Base-by-base conservation (phyloP, 2,329 filamentous ascomycete genomes). In the Pseudogymnoascus sp. region DNA sequence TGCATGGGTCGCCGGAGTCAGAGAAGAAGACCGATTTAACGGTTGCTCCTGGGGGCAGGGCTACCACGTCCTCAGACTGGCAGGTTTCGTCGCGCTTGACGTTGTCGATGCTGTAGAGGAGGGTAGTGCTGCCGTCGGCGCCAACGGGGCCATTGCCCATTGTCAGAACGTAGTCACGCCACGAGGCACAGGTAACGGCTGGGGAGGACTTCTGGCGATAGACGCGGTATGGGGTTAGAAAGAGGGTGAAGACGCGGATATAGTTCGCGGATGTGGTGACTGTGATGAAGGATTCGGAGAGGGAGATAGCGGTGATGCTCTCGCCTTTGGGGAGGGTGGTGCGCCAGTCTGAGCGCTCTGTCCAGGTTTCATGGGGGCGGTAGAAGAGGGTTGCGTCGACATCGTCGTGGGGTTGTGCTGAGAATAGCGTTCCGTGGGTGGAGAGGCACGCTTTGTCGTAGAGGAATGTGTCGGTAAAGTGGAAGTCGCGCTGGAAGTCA, bases 321-420 rank as follows among this genome's bases (percentile, higher is more conserved):
- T 99, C 95, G n/a, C 91, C 91, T 34, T 84, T 83, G 0, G 95
- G 95, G n/a, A 99, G 77, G 67, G 89, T 82, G 0, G 89, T 96
- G 60, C 91, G 87, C 92, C 93, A 97, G 75, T 99, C 95, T 18
- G 86, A 85, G 61, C 95, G 84, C 60, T 90, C 84, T 1, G 93
- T 97, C 95, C 95, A 99, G 0, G 91, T 96, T 77, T 99, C 93
- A 72, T 99, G 95, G 0, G 96, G 95, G 5, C 95, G 86, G 75
- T 97, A 99, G 76, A 96, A 97, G n/a, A 99, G 85, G 34, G 87
- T 88, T 3, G 93, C 90, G 1, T 90, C 87, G 8, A 75, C 69
- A 64, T 87, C 80, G 34, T 85, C 82, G 7, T 80, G 82, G 1
- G 91, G 86, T 21, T 88, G 89, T 65, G 90, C 93, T 0, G 92